These are phyloP conservation scores for Mrakiaceae sp. DNA, from an alignment of 1,284 basidiomycete species.

Conservation along the genomic window DNA sequence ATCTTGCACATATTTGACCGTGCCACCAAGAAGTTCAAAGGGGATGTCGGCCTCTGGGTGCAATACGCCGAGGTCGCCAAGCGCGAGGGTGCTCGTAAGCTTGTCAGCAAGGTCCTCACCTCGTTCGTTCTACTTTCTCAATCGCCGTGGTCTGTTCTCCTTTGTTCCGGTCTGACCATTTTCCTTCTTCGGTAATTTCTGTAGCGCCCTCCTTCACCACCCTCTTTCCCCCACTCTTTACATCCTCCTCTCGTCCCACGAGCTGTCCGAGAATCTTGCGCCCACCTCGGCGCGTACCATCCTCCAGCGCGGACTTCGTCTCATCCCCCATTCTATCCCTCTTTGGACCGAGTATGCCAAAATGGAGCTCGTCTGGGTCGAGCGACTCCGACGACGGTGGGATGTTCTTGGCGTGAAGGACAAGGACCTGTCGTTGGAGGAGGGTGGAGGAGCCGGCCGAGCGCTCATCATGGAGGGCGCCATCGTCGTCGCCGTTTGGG, in stretches of 20 bases:
- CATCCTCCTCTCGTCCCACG: slow-evolving; percentile 74
- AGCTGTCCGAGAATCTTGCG: slow-evolving; percentile 58
- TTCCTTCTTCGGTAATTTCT: not conserved
- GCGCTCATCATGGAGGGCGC: slow-evolving; percentile 33
- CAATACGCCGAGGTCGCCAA: slow-evolving; percentile 78
- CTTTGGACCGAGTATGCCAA: slow-evolving; percentile 82
- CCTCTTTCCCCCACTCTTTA: slow-evolving; percentile 69
- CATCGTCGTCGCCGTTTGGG: slow-evolving; percentile 31
- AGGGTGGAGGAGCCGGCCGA: slow-evolving; percentile 18
- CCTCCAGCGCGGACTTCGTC: slow-evolving; percentile 71
- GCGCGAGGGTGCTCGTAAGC: slow-evolving; percentile 62
- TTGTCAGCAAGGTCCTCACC: slow-evolving; percentile 52
- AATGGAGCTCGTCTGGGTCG: slow-evolving; percentile 82
- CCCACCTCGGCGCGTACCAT: slow-evolving; percentile 65
- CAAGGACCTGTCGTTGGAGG: slow-evolving; percentile 5
- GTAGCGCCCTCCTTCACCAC: slow-evolving; percentile 73
- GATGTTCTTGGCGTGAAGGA: slow-evolving; percentile 41
- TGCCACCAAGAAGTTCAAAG: slow-evolving; percentile 76
- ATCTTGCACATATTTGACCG: slow-evolving; percentile 86
- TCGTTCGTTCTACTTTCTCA: not conserved
- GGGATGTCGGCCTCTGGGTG: slow-evolving; percentile 74
- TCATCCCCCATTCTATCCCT: slow-evolving; percentile 55
- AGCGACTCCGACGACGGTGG: slow-evolving; percentile 72
- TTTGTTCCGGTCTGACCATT: not conserved
- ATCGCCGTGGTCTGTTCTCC: not conserved